A percentile compares a stretch with the other conserved stretches of the same genome.
These are phyloP conservation scores for Xerocomus nothofagi DNA, from an alignment of 1,284 basidiomycete genomes.

Conservation along the genomic window DNA sequence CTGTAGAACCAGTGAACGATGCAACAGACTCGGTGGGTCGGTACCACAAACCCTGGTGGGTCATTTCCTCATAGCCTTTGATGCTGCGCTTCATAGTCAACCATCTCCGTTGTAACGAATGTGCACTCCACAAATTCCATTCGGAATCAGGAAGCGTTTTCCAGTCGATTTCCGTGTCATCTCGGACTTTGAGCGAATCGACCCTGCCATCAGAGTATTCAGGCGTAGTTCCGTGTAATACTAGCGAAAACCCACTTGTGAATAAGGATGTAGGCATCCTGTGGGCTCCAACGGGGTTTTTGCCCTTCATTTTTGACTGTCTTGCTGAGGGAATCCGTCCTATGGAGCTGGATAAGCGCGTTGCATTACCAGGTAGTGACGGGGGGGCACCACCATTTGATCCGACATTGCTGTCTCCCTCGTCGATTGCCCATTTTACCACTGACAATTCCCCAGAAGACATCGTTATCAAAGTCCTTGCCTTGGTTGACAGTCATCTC, in stretches of 20 bases:
- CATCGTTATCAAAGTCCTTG: constrained; percentile 68
- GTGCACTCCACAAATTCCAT: constrained; percentile 84
- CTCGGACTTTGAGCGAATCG: constrained; percentile 67
- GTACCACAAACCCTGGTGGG: constrained; percentile 58
- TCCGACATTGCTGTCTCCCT: constrained; percentile 78
- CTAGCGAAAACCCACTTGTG: constrained; percentile 61
- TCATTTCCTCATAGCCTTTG: constrained; percentile 75
- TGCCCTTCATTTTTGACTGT: constrained; percentile 67
- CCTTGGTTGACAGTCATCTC: constrained; percentile 70
- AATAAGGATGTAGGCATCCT: constrained; percentile 75
- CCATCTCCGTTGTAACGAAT: constrained; percentile 75
- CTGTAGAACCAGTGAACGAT: constrained; percentile 37
- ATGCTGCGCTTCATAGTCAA: constrained; percentile 71
- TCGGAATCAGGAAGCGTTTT: constrained; percentile 66
- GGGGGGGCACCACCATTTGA: constrained; percentile 63
- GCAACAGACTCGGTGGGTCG: constrained; percentile 4
- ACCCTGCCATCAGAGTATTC: constrained; percentile 45
- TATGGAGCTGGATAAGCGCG: constrained; percentile 29
- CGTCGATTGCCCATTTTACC: constrained; percentile 72
- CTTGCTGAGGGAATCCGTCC: constrained; percentile 74
- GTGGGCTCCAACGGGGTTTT: constrained; percentile 68
- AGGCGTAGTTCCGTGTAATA: not conserved
- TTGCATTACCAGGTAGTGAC: not conserved
- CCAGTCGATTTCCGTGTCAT: constrained; percentile 86
- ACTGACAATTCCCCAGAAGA: constrained; percentile 79